Conservation (phyloP, 345 rosid genomes). For the Eucalyptus fibrosa region DNA sequence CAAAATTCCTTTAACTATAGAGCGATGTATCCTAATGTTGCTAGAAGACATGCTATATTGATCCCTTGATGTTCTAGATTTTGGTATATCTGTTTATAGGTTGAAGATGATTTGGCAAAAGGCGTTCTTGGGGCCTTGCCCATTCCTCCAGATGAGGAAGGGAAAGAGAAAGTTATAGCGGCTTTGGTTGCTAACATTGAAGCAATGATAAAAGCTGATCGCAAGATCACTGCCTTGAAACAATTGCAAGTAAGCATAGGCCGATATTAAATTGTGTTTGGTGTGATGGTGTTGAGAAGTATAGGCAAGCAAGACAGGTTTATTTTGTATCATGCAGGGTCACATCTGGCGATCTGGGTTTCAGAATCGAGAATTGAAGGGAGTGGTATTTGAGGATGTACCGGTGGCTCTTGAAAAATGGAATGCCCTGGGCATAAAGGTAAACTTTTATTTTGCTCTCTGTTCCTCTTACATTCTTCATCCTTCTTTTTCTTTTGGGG, state of each 20-base stretch:
- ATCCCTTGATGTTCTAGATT: background rate
- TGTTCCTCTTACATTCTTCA: background rate
- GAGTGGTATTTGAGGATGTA: slow-evolving; percentile 77
- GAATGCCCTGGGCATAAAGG: slow-evolving; percentile 81
- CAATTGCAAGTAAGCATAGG: slow-evolving; percentile 70
- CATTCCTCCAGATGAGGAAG: slow-evolving; percentile 57
- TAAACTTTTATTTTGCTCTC: background rate
- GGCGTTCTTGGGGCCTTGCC: slow-evolving; percentile 63
- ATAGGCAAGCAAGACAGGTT: background rate
- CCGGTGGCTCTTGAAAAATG: slow-evolving; percentile 80
- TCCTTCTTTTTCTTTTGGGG: background rate
- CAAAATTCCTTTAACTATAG: background rate
- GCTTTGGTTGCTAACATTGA: slow-evolving; percentile 82
- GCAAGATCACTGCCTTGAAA: slow-evolving; percentile 90
- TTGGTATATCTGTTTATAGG: slow-evolving; percentile 15
- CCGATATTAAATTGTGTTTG: background rate
- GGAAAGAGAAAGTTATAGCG: slow-evolving; percentile 70
- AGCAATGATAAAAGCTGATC: slow-evolving; percentile 89
- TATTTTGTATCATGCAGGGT: slow-evolving; percentile 37
- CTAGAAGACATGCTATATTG: background rate
- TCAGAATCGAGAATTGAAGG: slow-evolving; percentile 53
- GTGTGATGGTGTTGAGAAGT: background rate
- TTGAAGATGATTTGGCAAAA: slow-evolving; percentile 63
- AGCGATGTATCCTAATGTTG: background rate
- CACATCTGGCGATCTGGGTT: slow-evolving; percentile 95